Evolutionary conservation across 306 rosid genomes (phyloP), one percentile per base, ranked within the genome.

Genomic region (Glycyrrhiza uralensis): DNA sequence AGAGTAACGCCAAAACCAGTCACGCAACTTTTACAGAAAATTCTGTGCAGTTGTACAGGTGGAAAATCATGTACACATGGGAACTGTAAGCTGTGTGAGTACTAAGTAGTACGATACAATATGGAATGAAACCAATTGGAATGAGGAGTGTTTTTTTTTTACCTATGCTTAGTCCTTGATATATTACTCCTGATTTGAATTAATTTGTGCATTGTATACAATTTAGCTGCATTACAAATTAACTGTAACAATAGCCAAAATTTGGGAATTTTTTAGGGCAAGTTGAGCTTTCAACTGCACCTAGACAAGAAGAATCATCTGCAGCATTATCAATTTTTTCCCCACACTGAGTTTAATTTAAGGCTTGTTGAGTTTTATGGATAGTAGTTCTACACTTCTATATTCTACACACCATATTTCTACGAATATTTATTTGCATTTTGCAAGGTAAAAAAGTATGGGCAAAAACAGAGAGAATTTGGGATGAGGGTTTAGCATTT

Each of bases 261-360:
- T 15, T 0, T 20, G 42, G 36, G 51, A 46, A 46, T 54, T 35
- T 30, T 74, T 63, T 20, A 15, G 47, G 51, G 46, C 28, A 59
- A 23, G 23, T 58, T 59, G 56, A 67, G 61, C 72, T 60, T 68
- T 52, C 68, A 69, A 61, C 5, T 32, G 44, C 69, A 32, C 73
- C 54, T 33, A 54, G 64, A 62, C 84, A 80, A 69, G 68, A 75
- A 52, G 77, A 80, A 75, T 75, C 56, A 18, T 80, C 20, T 74
- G 36, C 61, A 68, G 42, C n/a, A 50, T 74, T 49, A 29, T 30
- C 42, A 55, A 38, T 2, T 8, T 56, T 28, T 61, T 39, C 0
- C 35, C 67, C 59, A 18, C 12, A 14, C 2, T 15, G 22, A 24
- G 8, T 41, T 69, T 60, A 28, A 19, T 77, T 57, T 36, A n/a